Conservation (phyloP, 495 filamentous ascomycete genomes). For the Aspergillus affinis region DNA sequence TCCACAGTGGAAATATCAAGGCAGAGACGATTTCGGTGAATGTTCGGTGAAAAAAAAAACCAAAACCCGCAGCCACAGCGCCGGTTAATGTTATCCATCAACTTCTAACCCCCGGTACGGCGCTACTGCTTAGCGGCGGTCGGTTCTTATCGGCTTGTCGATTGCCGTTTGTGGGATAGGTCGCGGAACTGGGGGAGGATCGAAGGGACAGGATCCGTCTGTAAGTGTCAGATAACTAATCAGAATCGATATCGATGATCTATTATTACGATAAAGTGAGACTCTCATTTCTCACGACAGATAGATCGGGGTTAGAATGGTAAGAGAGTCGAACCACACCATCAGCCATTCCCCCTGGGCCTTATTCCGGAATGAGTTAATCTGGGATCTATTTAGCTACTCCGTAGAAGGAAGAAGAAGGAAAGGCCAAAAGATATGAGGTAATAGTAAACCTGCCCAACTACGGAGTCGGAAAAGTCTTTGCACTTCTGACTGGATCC, state of each 20-base stretch:
- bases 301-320: background rate
- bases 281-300: background rate
- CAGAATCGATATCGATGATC: too few species aligned
- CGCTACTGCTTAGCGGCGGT: constrained; percentile 2
- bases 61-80: background rate
- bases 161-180: background rate
- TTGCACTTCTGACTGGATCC: background rate
- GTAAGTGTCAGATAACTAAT: too few species aligned
- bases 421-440: background rate
- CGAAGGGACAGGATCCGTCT: background rate
- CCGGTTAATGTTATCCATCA: background rate
- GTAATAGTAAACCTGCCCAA: background rate
- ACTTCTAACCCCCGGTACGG: constrained; percentile 12
- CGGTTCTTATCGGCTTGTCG: background rate
- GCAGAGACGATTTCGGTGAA: constrained; percentile 2
- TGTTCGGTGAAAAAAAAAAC: constrained; percentile 9
- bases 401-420: too few species aligned
- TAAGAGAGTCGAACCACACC: background rate
- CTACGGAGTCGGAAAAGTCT: background rate
- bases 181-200: background rate
- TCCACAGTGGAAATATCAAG: background rate
- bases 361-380: background rate
- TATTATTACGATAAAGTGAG: background rate
- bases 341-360: background rate
- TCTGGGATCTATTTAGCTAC: background rate